phyloP scores from a whole-genome alignment of 2,329 filamentous ascomycete genomes.

The Cytospora schulzeri region DNA sequence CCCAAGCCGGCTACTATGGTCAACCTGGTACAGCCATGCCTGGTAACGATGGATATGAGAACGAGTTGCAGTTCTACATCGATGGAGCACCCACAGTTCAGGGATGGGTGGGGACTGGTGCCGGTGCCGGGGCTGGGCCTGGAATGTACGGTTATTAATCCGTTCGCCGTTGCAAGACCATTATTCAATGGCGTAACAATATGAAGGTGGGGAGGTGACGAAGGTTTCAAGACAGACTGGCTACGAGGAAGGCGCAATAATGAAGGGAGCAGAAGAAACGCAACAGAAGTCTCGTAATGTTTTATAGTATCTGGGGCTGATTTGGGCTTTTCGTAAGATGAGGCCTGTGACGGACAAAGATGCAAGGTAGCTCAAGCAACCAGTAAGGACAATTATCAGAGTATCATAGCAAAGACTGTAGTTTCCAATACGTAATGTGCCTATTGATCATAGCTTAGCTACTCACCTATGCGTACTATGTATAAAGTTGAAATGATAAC shows the following conservation, averaged over 20 bases:
- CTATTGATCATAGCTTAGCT: background rate
- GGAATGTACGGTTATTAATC: constrained; percentile 33
- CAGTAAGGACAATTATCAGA: background rate
- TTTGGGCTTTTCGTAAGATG: constrained; percentile 2
- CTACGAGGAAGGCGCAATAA: constrained; percentile 1
- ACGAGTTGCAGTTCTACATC: constrained; percentile 37
- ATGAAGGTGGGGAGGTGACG: background rate
- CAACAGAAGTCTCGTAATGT: constrained; percentile 4
- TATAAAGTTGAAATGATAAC: background rate
- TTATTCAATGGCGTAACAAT: background rate
- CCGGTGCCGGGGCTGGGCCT: constrained; percentile 19
- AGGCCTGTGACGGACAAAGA: background rate
- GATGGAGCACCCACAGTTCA: constrained; percentile 32
- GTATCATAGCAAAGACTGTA: background rate
- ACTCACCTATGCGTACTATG: too few species aligned
- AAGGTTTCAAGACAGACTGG: constrained; percentile 7
- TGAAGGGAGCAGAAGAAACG: background rate
- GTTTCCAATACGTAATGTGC: background rate
- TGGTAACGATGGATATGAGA: constrained; percentile 36
- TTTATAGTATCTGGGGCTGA: background rate
- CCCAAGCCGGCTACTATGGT: constrained; percentile 30
- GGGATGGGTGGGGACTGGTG: constrained; percentile 31
- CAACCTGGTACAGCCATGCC: constrained; percentile 29
- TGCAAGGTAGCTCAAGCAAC: constrained; percentile 13
- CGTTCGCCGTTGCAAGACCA: background rate